Evolutionary conservation across 257 asterid genomes (phyloP).

Genomic region (Mitragyna speciosa): DNA sequence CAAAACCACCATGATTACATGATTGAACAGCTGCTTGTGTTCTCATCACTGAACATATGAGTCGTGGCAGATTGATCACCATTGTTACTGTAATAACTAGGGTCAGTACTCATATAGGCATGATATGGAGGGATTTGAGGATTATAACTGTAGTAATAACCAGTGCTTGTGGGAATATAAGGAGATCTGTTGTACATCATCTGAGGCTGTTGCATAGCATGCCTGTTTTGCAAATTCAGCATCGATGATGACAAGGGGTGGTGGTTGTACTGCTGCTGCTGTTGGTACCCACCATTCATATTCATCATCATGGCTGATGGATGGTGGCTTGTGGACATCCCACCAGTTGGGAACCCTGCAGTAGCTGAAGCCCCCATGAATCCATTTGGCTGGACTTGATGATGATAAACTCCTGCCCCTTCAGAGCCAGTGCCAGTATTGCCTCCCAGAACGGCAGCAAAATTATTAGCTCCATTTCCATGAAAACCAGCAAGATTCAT

Average conservation of each 20-base stretch:
- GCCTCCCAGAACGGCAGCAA: slow-evolving; percentile 26
- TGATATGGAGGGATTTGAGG: slow-evolving; percentile 27
- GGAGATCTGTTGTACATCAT: slow-evolving; percentile 72
- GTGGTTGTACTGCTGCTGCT: slow-evolving; percentile 22
- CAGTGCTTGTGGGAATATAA: slow-evolving; percentile 47
- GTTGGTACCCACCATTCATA: slow-evolving; percentile 27
- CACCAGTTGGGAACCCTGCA: slow-evolving; percentile 23
- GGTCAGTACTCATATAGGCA: slow-evolving; percentile 9
- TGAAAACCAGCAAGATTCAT: slow-evolving; percentile 75
- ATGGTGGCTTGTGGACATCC: slow-evolving; percentile 33
- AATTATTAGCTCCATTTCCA: slow-evolving; percentile 39
- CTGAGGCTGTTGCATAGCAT: slow-evolving; percentile 55
- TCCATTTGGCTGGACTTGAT: slow-evolving; percentile 25
- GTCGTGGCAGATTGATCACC: slow-evolving; percentile 33
- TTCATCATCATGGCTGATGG: slow-evolving; percentile 41
- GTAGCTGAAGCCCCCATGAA: slow-evolving; percentile 24
- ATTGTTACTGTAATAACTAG: slow-evolving; percentile 18
- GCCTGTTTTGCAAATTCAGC: slow-evolving; percentile 58
- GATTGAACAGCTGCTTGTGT: slow-evolving; percentile 56
- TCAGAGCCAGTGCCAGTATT: slow-evolving; percentile 5
- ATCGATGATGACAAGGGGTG: slow-evolving; percentile 36
- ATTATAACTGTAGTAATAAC: slow-evolving; percentile 48
- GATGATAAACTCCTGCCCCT: slow-evolving; percentile 13
- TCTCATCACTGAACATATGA: slow-evolving; percentile 62
- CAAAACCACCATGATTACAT: slow-evolving; percentile 40